Evolutionary conservation across 2,329 filamentous ascomycete species (phyloP).

Genomic region (Ceratocystis albifundus): DNA sequence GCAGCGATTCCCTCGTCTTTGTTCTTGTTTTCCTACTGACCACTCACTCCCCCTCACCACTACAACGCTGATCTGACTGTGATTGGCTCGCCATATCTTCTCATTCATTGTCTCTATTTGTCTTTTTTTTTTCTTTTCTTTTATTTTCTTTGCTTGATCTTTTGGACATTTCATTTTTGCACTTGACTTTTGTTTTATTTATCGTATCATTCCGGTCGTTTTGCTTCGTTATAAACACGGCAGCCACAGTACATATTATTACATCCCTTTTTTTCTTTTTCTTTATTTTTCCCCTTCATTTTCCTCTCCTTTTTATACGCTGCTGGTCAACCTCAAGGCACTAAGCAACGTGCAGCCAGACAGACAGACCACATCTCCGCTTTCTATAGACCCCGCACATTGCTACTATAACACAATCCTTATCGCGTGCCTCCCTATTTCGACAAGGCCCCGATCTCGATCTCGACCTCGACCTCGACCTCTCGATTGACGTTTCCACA

Average conservation of each 20-base stretch:
- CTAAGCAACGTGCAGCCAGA: background rate
- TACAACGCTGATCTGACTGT: background rate
- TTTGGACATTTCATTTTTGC: background rate
- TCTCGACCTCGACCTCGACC: too few relatives aligned
- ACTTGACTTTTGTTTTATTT: background rate
- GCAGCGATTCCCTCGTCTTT: constrained; percentile 8
- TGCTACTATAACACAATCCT: background rate
- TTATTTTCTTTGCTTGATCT: background rate
- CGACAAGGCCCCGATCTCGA: background rate
- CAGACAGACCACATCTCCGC: constrained; percentile 14
- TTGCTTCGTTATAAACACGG: background rate
- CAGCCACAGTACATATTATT: background rate
- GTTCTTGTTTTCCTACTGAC: background rate
- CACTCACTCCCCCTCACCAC: background rate
- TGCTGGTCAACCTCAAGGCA: too few relatives aligned
- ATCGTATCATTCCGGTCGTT: constrained; percentile 10
- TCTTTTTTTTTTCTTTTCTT: background rate
- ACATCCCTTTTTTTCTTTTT: background rate
- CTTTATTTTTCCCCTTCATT: too few relatives aligned
- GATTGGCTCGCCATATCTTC: background rate
- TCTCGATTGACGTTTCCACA: too few relatives aligned
- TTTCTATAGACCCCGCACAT: constrained; percentile 7
- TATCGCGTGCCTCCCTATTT: constrained; percentile 2
- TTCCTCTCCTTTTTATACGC: too few relatives aligned
- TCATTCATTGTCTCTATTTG: background rate